phyloP scores from a whole-genome alignment of 768 basidiomycete genomes.

The Podaxis sp. region DNA sequence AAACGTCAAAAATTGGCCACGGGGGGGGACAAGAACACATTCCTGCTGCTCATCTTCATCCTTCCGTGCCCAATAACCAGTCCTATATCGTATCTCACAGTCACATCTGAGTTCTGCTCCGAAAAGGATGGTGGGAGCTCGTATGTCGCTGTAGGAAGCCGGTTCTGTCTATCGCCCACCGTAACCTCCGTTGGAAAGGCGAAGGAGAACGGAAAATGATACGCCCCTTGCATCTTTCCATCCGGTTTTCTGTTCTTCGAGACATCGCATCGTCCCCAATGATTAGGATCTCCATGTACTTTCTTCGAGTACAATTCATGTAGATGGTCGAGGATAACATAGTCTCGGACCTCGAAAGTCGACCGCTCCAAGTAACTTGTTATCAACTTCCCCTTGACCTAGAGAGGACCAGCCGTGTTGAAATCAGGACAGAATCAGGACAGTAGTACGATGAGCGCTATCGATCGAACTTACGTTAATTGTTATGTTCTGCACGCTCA shows the following conservation, averaged over 20 bases:
- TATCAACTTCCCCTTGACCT: slow-evolving; percentile 18
- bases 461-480: slow-evolving; percentile 12
- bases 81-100: slow-evolving; percentile 36
- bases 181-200: slow-evolving; percentile 33
- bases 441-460: background rate
- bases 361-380: background rate
- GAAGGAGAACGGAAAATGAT: slow-evolving; percentile 40
- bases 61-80: slow-evolving; percentile 37
- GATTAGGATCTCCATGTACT: slow-evolving; percentile 27
- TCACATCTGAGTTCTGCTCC: slow-evolving; percentile 31
- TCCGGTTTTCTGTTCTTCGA: slow-evolving; percentile 26
- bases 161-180: slow-evolving; percentile 16
- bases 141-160: slow-evolving; percentile 10
- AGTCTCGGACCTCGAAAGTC: background rate
- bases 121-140: slow-evolving; percentile 35
- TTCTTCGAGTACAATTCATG: slow-evolving; percentile 31
- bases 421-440: background rate
- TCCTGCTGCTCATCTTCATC: slow-evolving; percentile 40
- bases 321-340: slow-evolving; percentile 14
- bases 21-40: slow-evolving; percentile 12
- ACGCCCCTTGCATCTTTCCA: slow-evolving; percentile 34
- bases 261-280: slow-evolving; percentile 1
- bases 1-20: background rate
- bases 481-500: slow-evolving; percentile 18
- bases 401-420: background rate